Percentiles rank a stretch among this genome's conserved stretches.
These are phyloP conservation scores for Chrysoporthe cubensis DNA, from an alignment of 2,329 filamentous ascomycete genomes.

Conservation along the genomic window DNA sequence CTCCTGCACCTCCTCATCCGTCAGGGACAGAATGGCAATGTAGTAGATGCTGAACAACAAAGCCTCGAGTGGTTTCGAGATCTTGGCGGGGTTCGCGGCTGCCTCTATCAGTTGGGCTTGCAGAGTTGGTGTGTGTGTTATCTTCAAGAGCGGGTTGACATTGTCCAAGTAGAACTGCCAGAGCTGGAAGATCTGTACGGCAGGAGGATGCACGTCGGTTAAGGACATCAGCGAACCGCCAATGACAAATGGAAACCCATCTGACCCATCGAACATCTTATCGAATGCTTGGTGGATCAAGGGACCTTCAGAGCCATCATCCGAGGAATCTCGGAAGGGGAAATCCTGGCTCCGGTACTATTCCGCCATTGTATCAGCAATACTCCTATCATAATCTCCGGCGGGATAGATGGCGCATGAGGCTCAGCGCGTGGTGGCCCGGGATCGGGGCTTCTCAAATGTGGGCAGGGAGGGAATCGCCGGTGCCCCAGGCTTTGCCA, in stretches of 20 bases:
- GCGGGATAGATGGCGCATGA: background rate
- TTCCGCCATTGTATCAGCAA: background rate
- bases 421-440: background rate
- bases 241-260: constrained; percentile 62
- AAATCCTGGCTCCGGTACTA: constrained; percentile 56
- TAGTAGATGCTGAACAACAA: constrained; percentile 71
- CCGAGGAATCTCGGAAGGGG: constrained; percentile 56
- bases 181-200: constrained; percentile 64
- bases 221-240: constrained; percentile 49
- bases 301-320: constrained; percentile 56
- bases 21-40: constrained; percentile 61
- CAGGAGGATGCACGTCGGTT: constrained; percentile 54
- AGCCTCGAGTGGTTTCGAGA: constrained; percentile 62
- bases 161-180: constrained; percentile 75
- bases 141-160: constrained; percentile 69
- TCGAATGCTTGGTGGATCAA: constrained; percentile 63
- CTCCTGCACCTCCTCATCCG: constrained; percentile 54
- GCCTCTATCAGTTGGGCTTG: constrained; percentile 68
- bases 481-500: background rate
- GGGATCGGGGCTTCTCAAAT: background rate
- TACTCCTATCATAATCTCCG: background rate
- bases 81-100: constrained; percentile 56
- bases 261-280: constrained; percentile 59
- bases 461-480: background rate
- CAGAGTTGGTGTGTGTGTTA: constrained; percentile 68